These are phyloP conservation scores for Cucumis melo DNA, from an alignment of 306 rosid genomes.

Conservation along the genomic window DNA sequence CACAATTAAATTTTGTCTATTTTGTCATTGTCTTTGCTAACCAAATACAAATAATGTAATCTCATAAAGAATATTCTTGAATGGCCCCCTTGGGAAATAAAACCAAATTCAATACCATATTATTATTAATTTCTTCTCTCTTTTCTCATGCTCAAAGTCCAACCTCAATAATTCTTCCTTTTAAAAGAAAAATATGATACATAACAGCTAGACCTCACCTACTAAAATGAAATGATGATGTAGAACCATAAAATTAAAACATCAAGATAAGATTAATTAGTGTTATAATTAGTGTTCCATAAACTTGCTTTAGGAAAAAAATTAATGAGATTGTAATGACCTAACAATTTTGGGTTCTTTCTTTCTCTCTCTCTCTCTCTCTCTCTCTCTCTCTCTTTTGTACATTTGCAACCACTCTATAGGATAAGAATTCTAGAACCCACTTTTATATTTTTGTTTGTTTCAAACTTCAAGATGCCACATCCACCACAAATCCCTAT, in stretches of 20 bases:
- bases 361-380: not conserved
- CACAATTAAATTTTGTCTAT: not conserved
- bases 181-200: not conserved
- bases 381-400: not conserved
- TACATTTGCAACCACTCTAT: not conserved
- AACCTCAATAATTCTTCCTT: not conserved
- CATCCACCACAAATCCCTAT: not conserved
- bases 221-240: not conserved
- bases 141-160: not conserved
- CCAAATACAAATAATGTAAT: not conserved
- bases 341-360: not conserved
- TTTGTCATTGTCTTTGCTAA: not conserved
- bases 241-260: not conserved
- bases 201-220: constrained; percentile 7
- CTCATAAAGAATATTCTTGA: not conserved
- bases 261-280: not conserved
- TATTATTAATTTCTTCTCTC: not conserved
- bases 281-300: not conserved
- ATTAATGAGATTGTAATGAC: not conserved
- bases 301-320: not conserved
- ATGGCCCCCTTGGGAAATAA: not conserved
- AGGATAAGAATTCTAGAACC: not conserved
- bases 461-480: not conserved
- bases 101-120: not conserved
- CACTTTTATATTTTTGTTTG: not conserved